Conservation (phyloP, 768 basidiomycete genomes). For the Pleurotus eryngii region DNA sequence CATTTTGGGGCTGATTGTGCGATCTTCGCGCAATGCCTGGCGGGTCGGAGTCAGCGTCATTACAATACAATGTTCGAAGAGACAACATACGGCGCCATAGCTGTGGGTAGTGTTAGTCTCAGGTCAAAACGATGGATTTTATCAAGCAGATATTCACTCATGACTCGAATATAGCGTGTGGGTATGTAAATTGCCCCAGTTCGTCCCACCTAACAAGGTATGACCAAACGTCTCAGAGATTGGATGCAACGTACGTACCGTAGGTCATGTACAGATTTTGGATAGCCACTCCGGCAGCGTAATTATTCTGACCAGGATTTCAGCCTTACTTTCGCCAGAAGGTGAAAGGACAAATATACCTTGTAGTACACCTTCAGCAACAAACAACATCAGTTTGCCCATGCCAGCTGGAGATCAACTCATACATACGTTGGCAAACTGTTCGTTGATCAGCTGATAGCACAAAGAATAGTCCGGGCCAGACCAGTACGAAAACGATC, state of each 20-base stretch:
- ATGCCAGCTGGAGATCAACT: background rate
- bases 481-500: constrained; percentile 36
- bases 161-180: constrained; percentile 36
- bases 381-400: background rate
- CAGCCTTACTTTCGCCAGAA: background rate
- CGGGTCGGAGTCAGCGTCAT: background rate
- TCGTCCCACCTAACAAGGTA: constrained; percentile 26
- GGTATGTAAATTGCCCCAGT: constrained; percentile 36
- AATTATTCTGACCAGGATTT: constrained; percentile 26
- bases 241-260: constrained; percentile 15
- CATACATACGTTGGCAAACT: constrained; percentile 30
- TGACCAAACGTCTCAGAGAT: background rate
- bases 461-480: constrained; percentile 32
- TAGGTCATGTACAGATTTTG: constrained; percentile 38
- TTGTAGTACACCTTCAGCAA: constrained; percentile 28
- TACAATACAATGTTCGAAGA: background rate
- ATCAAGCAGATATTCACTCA: constrained; percentile 21
- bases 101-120: constrained; percentile 8
- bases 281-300: constrained; percentile 28
- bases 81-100: constrained; percentile 23
- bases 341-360: constrained; percentile 10
- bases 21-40: constrained; percentile 51
- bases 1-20: constrained; percentile 53
- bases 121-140: background rate
- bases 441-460: constrained; percentile 32